Evolutionary conservation across 345 rosid species (phyloP).

Genomic region (Gossypium thurberi): DNA sequence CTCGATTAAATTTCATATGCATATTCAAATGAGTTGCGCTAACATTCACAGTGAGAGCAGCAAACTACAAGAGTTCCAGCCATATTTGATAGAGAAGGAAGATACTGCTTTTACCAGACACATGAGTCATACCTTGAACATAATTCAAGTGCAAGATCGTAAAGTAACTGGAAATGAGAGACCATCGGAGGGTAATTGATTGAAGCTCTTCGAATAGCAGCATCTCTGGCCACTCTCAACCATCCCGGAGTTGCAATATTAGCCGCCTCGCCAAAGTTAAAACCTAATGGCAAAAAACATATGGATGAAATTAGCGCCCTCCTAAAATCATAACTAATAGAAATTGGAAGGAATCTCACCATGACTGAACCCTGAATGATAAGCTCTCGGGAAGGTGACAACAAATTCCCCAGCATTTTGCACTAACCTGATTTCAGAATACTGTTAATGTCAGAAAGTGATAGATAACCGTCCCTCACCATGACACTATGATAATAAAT

Average conservation of each 20-base stretch:
- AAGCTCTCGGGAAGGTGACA: constrained; percentile 96
- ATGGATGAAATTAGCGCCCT: background rate
- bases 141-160: constrained; percentile 77
- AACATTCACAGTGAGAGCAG: background rate
- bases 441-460: constrained; percentile 13
- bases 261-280: constrained; percentile 94
- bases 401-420: constrained; percentile 95
- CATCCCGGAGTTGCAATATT: constrained; percentile 97
- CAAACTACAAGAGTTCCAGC: constrained; percentile 3
- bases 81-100: background rate
- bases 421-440: constrained; percentile 55
- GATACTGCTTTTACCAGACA: background rate
- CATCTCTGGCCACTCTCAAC: constrained; percentile 79
- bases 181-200: constrained; percentile 97
- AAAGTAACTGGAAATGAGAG: constrained; percentile 96
- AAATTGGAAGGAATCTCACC: constrained; percentile 39
- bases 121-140: constrained; percentile 60
- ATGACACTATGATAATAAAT: background rate
- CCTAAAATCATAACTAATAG: constrained; percentile 9
- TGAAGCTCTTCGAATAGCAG: constrained; percentile 96
- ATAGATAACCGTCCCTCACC: background rate
- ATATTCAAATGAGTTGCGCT: background rate
- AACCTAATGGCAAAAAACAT: constrained; percentile 43
- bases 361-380: constrained; percentile 98
- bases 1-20: constrained; percentile 8